Evolutionary conservation across 768 basidiomycete species (phyloP).

Genomic region (Lactarius sp.): DNA sequence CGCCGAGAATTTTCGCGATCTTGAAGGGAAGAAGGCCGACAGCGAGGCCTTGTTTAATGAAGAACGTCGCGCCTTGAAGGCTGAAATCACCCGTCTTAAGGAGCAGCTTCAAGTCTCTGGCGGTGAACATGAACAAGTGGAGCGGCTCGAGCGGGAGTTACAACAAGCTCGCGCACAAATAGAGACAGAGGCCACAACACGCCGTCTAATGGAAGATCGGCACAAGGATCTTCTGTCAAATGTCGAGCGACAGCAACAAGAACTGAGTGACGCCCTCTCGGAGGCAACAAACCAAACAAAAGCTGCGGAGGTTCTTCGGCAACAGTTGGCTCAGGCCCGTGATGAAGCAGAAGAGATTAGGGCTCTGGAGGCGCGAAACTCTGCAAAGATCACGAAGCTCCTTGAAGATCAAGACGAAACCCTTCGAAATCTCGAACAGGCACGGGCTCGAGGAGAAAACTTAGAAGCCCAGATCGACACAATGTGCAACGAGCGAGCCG

Average conservation of each 20-base stretch:
- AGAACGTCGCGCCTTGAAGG: conserved; percentile 49
- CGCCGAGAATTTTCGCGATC: conserved; percentile 56
- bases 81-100: conserved; percentile 53
- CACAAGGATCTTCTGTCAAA: conserved; percentile 53
- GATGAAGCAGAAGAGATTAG: conserved; percentile 66
- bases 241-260: conserved; percentile 49
- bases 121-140: conserved; percentile 48
- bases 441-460: conserved; percentile 67
- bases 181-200: conserved; percentile 57
- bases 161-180: conserved; percentile 56
- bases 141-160: conserved; percentile 59
- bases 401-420: conserved; percentile 74
- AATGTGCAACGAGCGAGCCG: conserved; percentile 66
- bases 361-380: conserved; percentile 57
- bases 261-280: conserved; percentile 52
- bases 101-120: conserved; percentile 40
- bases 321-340: conserved; percentile 57
- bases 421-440: conserved; percentile 67
- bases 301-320: conserved; percentile 52
- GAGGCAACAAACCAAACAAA: conserved; percentile 67
- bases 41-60: conserved; percentile 57
- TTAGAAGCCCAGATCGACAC: conserved; percentile 69
- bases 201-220: conserved; percentile 60
- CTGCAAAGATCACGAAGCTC: conserved; percentile 56
- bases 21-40: conserved; percentile 51